Percentiles rank a stretch among this genome's conserved stretches.
Conservation (phyloP, 371 early-diverging fungal genomes). For the Lichtheimia corymbifera region DNA sequence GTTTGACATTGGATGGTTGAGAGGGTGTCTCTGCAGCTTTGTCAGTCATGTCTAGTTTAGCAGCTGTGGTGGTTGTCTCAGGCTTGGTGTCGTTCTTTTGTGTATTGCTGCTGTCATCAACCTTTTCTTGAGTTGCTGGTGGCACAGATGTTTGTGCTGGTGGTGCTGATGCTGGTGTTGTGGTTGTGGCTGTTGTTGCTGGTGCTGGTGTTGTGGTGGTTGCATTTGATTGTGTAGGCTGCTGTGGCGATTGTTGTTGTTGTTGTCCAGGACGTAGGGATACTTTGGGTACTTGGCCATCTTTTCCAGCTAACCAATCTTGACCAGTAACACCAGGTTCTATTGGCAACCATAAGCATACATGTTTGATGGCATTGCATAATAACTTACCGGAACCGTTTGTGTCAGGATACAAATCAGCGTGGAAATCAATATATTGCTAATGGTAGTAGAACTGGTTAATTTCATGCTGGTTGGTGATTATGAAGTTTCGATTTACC, state of each 20-base stretch:
- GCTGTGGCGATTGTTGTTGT: not conserved
- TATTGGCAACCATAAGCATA: slow-evolving; percentile 7
- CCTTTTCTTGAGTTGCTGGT: slow-evolving; percentile 8
- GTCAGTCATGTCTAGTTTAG: not conserved
- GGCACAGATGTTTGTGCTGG: not conserved
- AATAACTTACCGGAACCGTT: slow-evolving; percentile 39
- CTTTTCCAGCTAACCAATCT: slow-evolving; percentile 66
- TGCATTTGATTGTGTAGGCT: not conserved
- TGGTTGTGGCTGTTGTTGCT: not conserved
- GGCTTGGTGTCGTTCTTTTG: not conserved
- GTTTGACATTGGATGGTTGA: not conserved
- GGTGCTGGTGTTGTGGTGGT: not conserved
- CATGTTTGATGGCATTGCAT: not conserved
- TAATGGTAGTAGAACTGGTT: slow-evolving; percentile 15
- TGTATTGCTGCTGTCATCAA: no score
- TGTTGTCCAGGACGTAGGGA: slow-evolving; percentile 61
- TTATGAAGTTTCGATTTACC: slow-evolving; percentile 20
- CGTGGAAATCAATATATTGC: slow-evolving; percentile 76
- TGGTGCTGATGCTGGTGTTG: not conserved
- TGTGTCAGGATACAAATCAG: slow-evolving; percentile 80
- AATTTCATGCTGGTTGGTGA: not conserved
- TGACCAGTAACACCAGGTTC: slow-evolving; percentile 50
- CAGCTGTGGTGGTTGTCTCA: not conserved
- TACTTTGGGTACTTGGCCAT: slow-evolving; percentile 46
- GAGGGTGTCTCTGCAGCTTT: not conserved